Base-by-base conservation (phyloP, 331 rosid genomes). In the Phaseolus coccineus region DNA sequence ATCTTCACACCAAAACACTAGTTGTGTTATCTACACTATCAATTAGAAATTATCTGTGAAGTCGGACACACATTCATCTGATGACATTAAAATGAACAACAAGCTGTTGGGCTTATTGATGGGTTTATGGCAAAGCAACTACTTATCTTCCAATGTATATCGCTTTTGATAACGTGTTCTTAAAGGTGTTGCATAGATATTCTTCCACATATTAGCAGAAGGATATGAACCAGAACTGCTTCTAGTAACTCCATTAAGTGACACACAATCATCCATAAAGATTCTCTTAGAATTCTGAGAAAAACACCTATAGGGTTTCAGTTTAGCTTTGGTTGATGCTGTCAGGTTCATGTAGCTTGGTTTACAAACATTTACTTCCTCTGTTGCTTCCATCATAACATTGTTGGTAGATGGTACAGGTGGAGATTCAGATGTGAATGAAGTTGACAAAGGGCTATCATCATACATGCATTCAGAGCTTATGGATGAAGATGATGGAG, bases 301-400 rank as follows among this genome's bases (percentile, higher is more conserved):
- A 44, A 80, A 73, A 77, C 40, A 71, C 61, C 85, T 71, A 59
- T 77, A 80, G 72, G 78, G 51, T 83, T 90, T 84, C 78, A 77
- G 81, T 82, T 88, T 93, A 15, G 91, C 91, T 77, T 82, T 90
- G 5, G 78, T 88, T 10, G 96, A 93, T 22, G 73, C 80, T 76
- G 97, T 90, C 72, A 87, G 84, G 77, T 71, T 84, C 89, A 87
- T 87, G 84, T 91, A 91, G 81, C 85, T 87, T 25, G 93, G 92
- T 51, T 84, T 86, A 15, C 28, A 19, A 27, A 74, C 24, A 22
- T 24, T 80, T 33, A 56, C 76, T 56, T 88, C 84, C 59, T 80
- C 87, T n/a, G 14, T 28, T 39, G 64, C 74, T 22, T 80, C 90
- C 67, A 44, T 79, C 76, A 27, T 66, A 61, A 39, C 68, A 42